Conservation (phyloP, 2,329 filamentous ascomycete species). For the Aphanocladium album region DNA sequence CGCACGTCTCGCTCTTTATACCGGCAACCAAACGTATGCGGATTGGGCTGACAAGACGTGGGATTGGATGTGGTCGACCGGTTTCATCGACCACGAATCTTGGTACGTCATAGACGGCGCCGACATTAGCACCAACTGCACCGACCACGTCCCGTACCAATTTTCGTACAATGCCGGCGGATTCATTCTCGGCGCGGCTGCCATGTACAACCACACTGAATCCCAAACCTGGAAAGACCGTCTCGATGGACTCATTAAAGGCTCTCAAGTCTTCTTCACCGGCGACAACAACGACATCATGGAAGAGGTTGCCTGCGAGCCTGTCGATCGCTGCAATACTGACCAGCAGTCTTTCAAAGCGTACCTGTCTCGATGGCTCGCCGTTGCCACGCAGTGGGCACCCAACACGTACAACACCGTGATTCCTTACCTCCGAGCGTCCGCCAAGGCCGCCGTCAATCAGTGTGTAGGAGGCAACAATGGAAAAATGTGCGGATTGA, state of each 20-base stretch:
- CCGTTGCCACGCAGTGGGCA: conserved; percentile 57
- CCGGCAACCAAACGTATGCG: conserved; percentile 69
- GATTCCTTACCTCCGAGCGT: conserved; percentile 48
- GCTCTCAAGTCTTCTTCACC: conserved; percentile 50
- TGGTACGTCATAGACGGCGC: conserved; percentile 61
- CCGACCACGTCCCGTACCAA: conserved; percentile 53
- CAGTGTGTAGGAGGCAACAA: conserved; percentile 55
- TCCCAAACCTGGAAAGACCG: conserved; percentile 52
- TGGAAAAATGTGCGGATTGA: conserved; percentile 54
- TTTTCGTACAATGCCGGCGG: conserved; percentile 67
- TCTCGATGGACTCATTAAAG: conserved; percentile 51
- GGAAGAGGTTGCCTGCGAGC: conserved; percentile 62
- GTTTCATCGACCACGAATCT: conserved; percentile 51
- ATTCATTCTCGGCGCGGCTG: conserved; percentile 61
- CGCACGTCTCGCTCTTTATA: conserved; percentile 69
- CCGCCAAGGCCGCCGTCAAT: conserved; percentile 51
- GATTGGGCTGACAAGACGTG: conserved; percentile 73
- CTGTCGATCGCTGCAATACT: conserved; percentile 53
- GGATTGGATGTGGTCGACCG: conserved; percentile 57
- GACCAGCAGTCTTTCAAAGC: conserved; percentile 62
- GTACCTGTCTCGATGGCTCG: conserved; percentile 58
- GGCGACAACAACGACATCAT: conserved; percentile 51
- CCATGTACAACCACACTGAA: conserved; percentile 61
- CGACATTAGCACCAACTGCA: conserved; percentile 53
- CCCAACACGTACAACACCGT: conserved; percentile 51